A percentile compares a stretch with the other conserved stretches of the same genome.
phyloP scores from a whole-genome alignment of 345 rosid species.

The Euphorbia tirucalli region DNA sequence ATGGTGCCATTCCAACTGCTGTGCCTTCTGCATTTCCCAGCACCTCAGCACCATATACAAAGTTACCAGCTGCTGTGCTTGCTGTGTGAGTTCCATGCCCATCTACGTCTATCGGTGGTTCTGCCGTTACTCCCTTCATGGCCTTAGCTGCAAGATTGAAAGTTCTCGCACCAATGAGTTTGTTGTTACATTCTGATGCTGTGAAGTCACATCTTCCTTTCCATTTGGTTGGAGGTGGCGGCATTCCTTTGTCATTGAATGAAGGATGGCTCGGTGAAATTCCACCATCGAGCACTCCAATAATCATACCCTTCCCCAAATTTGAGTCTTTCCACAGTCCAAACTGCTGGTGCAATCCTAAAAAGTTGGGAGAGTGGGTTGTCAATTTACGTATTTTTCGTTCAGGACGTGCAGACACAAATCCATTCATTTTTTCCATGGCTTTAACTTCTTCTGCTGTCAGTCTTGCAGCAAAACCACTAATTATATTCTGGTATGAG shows the following conservation, averaged over 20 bases:
- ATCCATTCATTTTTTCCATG: slow-evolving; percentile 32
- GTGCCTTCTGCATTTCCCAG: slow-evolving; percentile 61
- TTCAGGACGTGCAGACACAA: slow-evolving; percentile 35
- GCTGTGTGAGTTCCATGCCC: slow-evolving; percentile 29
- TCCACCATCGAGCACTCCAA: slow-evolving; percentile 26
- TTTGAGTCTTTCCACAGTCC: slow-evolving; percentile 27
- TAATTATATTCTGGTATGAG: slow-evolving; percentile 32
- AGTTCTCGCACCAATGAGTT: slow-evolving; percentile 21
- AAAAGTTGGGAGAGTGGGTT: slow-evolving; percentile 19
- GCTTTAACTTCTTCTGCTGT: slow-evolving; percentile 35
- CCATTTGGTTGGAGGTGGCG: slow-evolving; percentile 27
- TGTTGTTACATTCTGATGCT: slow-evolving; percentile 19
- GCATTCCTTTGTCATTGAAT: slow-evolving; percentile 23
- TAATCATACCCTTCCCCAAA: slow-evolving; percentile 21
- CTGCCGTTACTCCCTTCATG: not conserved
- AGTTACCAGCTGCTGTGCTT: slow-evolving; percentile 46
- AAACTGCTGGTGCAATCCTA: slow-evolving; percentile 16
- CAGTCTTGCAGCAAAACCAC: slow-evolving; percentile 52
- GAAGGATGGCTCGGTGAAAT: slow-evolving; percentile 24
- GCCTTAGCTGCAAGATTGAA: slow-evolving; percentile 4
- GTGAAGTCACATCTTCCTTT: slow-evolving; percentile 27
- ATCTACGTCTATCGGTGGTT: slow-evolving; percentile 9
- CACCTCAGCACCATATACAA: slow-evolving; percentile 28
- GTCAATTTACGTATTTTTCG: slow-evolving; percentile 21
- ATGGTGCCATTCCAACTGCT: slow-evolving; percentile 39